Base-by-base conservation (phyloP, 1,139 yeast genomes). In the Pichia sp. region DNA sequence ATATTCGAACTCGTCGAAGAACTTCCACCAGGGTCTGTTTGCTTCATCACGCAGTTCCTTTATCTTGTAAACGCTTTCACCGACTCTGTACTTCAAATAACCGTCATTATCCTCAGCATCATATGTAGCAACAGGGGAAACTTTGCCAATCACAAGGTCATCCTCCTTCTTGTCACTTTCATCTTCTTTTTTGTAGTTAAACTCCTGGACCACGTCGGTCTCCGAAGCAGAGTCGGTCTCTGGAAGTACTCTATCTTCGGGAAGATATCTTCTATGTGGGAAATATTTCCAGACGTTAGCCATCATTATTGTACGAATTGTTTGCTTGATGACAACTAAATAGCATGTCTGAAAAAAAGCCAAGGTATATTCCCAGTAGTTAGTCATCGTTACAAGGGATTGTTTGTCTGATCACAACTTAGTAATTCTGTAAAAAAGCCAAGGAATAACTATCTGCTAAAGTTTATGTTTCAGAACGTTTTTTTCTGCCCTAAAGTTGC, bases 21-120 rank as follows among this genome's bases (percentile, higher is more conserved):
- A 57, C 46, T 59, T 58, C 50, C 54, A 83, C 87, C 88, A 82
- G 52, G 75, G 76, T 51, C 87, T 76, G 57, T 77, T 73, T 11
- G 82, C 79, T 64, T 84, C 90, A 66, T 82, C 86, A 61, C 86
- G 72, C 62, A 78, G 81, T 64, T 82, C 87, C 31, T 53, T 53
- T 19, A 61, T 52, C 26, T 47, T 41, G n/a, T 45, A 45, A 8
- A 13, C 36, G 15, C 38, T 36, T 26, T 40, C 34, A 30, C 42
- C 49, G 32, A 40, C 32, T 19, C 30, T 29, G 10, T 32, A 38
- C 8, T 26, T 8, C 8, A 45, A 32, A 19, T 52, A 49, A 8
- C 40, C 32, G 2, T 49, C 41, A 23, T 53, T 50, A 30, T 52
- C 51, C 7, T 47, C 50, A 44, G 38, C 36, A 29, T 26, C 8